Evolutionary conservation across 495 filamentous ascomycete genomes (phyloP).

Genomic region (Sabuloglossum arenarium): DNA sequence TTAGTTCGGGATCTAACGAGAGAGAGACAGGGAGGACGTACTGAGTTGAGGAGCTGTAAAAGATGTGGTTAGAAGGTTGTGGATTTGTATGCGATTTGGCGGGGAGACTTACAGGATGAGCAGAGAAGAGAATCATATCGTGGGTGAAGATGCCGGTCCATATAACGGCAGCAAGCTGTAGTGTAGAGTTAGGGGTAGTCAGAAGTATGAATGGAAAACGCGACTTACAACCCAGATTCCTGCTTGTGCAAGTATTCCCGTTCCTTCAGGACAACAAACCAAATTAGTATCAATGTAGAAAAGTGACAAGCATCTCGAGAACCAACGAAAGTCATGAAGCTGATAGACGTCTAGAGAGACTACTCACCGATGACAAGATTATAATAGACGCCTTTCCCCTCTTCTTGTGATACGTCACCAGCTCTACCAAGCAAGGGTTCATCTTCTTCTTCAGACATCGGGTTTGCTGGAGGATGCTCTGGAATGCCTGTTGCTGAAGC

Average conservation of each 20-base stretch:
- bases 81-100: background rate
- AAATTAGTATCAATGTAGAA: background rate
- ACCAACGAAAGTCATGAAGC: background rate
- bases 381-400: conserved; percentile 34
- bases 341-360: background rate
- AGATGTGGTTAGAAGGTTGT: conserved; percentile 1
- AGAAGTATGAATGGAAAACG: background rate
- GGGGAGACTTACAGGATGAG: conserved; percentile 45
- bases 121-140: conserved; percentile 50
- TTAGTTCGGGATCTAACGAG: background rate
- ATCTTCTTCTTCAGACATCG: no score
- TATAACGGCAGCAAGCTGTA: conserved; percentile 46
- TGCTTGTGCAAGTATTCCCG: conserved; percentile 43
- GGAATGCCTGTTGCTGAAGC: background rate
- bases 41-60: conserved; percentile 46
- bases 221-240: conserved; percentile 41
- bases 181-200: conserved; percentile 5
- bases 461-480: background rate
- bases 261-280: conserved; percentile 25
- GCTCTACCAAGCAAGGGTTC: conserved; percentile 59
- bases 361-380: conserved; percentile 60
- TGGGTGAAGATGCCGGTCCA: conserved; percentile 53
- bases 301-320: no score
- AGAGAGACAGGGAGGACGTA: conserved; percentile 3
- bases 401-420: conserved; percentile 51